Conservation (phyloP, 768 basidiomycete genomes). For the Trametes gibbosa region DNA sequence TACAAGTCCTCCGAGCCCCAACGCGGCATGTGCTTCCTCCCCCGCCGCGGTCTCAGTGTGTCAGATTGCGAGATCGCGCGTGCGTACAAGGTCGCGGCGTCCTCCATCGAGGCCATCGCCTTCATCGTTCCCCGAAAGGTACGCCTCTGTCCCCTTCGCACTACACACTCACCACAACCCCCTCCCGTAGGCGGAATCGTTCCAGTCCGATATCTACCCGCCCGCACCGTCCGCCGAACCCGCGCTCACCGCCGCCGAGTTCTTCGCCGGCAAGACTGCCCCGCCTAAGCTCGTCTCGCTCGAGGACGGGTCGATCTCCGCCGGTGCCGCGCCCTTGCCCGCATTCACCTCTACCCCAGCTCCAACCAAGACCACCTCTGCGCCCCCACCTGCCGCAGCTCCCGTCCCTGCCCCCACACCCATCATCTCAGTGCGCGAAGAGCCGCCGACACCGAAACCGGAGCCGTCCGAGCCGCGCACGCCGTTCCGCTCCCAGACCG, state of each 20-base stretch:
- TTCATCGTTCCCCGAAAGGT: constrained; percentile 96
- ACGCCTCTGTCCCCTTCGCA: constrained; percentile 18
- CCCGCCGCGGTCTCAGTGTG: constrained; percentile 85
- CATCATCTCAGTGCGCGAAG: constrained; percentile 2
- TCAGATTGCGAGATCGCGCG: constrained; percentile 93
- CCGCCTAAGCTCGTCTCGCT: constrained; percentile 79
- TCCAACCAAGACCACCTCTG: constrained; percentile 22
- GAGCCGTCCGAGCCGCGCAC: constrained; percentile 28
- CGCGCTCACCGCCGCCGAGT: constrained; percentile 78
- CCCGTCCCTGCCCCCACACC: constrained; percentile 23
- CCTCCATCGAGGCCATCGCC: constrained; percentile 81
- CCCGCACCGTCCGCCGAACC: constrained; percentile 83
- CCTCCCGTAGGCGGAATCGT: constrained; percentile 70
- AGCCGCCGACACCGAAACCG: constrained; percentile 36
- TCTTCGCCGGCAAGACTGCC: constrained; percentile 81
- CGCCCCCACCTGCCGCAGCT: constrained; percentile 24
- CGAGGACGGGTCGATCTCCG: constrained; percentile 57
- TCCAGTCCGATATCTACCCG: constrained; percentile 98
- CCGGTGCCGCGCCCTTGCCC: constrained; percentile 18
- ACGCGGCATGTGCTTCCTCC: constrained; percentile 96
- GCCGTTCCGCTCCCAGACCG: constrained; percentile 31
- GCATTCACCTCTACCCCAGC: constrained; percentile 27
- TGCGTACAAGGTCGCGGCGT: constrained; percentile 82
- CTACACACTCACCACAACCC: not conserved
- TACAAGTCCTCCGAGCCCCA: constrained; percentile 91